phyloP scores from a whole-genome alignment of 176 grass and related monocot species.

The Ensete ventricosum region DNA sequence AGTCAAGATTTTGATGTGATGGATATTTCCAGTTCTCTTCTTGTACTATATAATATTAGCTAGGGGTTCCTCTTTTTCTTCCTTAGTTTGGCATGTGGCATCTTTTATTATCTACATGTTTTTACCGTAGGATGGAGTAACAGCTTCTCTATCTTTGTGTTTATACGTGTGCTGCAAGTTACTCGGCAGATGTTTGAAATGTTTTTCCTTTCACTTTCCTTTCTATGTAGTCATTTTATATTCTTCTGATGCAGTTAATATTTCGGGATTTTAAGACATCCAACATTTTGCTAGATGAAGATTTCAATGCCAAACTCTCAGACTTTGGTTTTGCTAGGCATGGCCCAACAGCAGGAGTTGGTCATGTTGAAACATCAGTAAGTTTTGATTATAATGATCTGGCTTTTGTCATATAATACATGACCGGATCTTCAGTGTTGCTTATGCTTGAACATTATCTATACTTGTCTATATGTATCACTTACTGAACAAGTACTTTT shows the following conservation, averaged over 20 bases:
- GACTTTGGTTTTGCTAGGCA: conserved; percentile 18
- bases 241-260: conserved; percentile 11
- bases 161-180: not conserved
- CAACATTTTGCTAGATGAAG: conserved; percentile 18
- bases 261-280: conserved; percentile 26
- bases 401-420: not conserved
- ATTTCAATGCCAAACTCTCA: conserved; percentile 21
- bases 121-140: not conserved
- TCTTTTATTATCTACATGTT: too few relatives aligned
- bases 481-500: not conserved
- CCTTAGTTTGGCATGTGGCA: not conserved
- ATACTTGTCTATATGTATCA: not conserved
- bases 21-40: too few relatives aligned
- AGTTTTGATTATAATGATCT: not conserved
- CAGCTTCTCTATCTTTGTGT: not conserved
- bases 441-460: not conserved
- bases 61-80: not conserved
- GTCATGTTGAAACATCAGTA: conserved; percentile 16
- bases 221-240: not conserved
- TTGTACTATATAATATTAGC: not conserved
- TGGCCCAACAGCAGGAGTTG: conserved; percentile 17
- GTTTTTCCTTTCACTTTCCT: not conserved
- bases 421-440: not conserved
- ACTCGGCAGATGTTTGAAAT: not conserved
- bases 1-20: too few relatives aligned